Percentiles rank a stretch among this genome's conserved stretches.
These are phyloP conservation scores for Myrica gale DNA, from an alignment of 306 rosid genomes.

Conservation along the genomic window DNA sequence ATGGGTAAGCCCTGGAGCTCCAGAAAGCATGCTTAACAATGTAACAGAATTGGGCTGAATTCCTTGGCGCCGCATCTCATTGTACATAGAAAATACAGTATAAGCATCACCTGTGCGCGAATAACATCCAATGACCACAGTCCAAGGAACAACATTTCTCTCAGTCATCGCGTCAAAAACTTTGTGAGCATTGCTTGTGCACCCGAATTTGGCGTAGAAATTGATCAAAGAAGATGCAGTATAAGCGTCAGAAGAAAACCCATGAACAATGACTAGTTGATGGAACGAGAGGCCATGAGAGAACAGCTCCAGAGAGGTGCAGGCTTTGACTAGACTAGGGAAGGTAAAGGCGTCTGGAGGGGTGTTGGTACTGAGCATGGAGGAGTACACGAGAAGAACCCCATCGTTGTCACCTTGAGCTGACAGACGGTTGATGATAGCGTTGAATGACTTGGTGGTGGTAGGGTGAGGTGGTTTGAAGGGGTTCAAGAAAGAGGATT, in stretches of 20 bases:
- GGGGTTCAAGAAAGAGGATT: conserved; percentile 25
- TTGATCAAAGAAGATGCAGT: conserved; percentile 56
- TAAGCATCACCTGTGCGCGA: conserved; percentile 34
- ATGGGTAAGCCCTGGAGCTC: conserved; percentile 41
- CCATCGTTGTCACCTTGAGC: conserved; percentile 53
- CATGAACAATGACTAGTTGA: conserved; percentile 44
- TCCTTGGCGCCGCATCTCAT: conserved; percentile 49
- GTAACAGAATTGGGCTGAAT: conserved; percentile 59
- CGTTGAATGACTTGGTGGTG: conserved; percentile 47
- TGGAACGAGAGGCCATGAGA: conserved; percentile 48
- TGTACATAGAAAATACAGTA: conserved; percentile 44
- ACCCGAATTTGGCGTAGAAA: conserved; percentile 52
- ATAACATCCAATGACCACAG: conserved; percentile 71
- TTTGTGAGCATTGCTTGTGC: conserved; percentile 40
- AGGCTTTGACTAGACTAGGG: conserved; percentile 72
- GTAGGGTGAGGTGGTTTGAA: conserved; percentile 31
- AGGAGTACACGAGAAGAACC: conserved; percentile 48
- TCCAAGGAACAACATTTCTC: conserved; percentile 76
- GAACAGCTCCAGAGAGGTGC: conserved; percentile 49
- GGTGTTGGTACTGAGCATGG: conserved; percentile 37
- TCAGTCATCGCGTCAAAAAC: conserved; percentile 62
- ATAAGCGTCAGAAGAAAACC: conserved; percentile 57
- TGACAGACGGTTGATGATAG: conserved; percentile 57
- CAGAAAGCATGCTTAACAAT: conserved; percentile 51
- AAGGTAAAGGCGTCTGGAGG: conserved; percentile 64